Evolutionary conservation across 441 rosid genomes (phyloP), one percentile per base, ranked within the genome.

Genomic region (Arabidopsis lyrata): DNA sequence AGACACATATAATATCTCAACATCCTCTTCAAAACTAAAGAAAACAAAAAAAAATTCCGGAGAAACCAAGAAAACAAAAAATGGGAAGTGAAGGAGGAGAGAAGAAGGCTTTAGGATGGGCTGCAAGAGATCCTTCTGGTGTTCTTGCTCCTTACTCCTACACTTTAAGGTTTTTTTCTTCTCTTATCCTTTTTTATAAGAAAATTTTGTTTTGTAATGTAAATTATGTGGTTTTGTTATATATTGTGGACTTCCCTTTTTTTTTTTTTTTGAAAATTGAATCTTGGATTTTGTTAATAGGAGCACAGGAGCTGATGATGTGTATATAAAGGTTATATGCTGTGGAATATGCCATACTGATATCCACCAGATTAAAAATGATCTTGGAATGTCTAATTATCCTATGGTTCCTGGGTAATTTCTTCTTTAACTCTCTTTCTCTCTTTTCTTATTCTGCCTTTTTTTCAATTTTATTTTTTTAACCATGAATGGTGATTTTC

Each of bases 51-150:
- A 14, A 54, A 6, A 14, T 2, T 0, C 22, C 44, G 14, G 16
- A 63, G 70, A 73, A 73, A 44, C 10, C 42, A 64, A 68, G 36
- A 54, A 27, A 35, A 6, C 5, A 7, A 2, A 48, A 53, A 68
- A 93, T 89, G 96, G 94, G 86, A 8, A 73, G 85, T 71, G 88
- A 83, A 61, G 59, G 64, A 2, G 88, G 88, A 84, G 88, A 77
- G 71, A 77, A 72, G 62, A 85, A 85, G 15, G 76, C 81, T 12
- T 54, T 82, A 0, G 98, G 98, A 48, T 93, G 94, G 97, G 98
- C 98, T 12, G 97, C 98, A 31, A 85, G 73, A 76, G 97, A 91
- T 65, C 80, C 97, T 6, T 85, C 95, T 38, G 97, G 93, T 3
- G 13, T 78, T 29, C 86, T 93, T 5, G 79, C 98, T 55, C 96